These are phyloP conservation scores for Colletotrichum kahawae DNA, from an alignment of 2,329 filamentous ascomycete genomes.

Conservation along the genomic window DNA sequence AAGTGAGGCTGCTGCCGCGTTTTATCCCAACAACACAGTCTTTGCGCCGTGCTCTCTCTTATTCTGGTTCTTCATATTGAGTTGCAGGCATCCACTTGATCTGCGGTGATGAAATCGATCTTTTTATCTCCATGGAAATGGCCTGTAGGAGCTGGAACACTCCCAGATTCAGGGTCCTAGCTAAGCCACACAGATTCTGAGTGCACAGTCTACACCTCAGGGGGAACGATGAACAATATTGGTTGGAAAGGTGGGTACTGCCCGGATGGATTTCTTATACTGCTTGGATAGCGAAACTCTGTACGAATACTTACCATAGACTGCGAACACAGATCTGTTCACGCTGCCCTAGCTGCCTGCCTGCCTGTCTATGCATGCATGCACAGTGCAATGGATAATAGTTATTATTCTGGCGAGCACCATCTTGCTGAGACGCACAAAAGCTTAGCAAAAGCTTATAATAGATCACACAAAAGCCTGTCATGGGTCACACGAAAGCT, in stretches of 20 bases:
- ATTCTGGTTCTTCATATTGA: neutral
- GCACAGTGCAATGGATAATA: neutral
- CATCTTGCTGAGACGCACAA: neutral
- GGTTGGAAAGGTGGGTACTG: neutral
- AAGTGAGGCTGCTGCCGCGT: neutral
- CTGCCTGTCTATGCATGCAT: neutral
- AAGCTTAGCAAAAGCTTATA: neutral
- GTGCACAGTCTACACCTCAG: too few species aligned
- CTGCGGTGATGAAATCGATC: rapidly evolving
- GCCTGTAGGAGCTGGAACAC: neutral
- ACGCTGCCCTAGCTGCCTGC: neutral
- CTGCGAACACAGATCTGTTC: rapidly evolving
- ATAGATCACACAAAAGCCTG: neutral
- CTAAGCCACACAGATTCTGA: neutral
- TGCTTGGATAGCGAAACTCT: neutral
- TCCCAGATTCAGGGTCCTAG: neutral
- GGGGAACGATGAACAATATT: neutral
- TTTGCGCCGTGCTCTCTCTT: neutral
- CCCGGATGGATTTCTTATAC: neutral
- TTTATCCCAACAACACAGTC: neutral
- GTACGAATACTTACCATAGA: neutral
- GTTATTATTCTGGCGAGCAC: neutral
- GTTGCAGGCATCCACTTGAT: neutral
- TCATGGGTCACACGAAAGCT: neutral
- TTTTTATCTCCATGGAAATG: neutral